Evolutionary conservation across 1,284 basidiomycete genomes (phyloP), one percentile per base, ranked within the genome.

Genomic region (Acaromyces ingoldii): DNA sequence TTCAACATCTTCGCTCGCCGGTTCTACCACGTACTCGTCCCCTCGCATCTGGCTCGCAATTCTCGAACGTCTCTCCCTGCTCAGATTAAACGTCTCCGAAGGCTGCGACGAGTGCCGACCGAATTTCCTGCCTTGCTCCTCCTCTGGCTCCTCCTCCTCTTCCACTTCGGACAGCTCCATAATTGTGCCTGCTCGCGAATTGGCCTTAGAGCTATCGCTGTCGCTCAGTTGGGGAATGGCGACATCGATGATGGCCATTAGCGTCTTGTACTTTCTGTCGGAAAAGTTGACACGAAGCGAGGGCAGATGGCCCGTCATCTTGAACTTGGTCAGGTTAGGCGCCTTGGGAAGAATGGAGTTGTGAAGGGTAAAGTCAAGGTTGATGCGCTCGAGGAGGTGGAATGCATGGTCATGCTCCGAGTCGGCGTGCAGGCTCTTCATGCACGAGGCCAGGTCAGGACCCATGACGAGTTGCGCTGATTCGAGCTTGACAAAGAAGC

Each of bases 391-490:
- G 29, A 99, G 78, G 45, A 82, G 77, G 77, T 98, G 95, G 9
- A 83, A 81, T 21, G 57, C 63, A 44, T 65, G 55, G 40, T 67
- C 65, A 38, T 56, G 65, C 13, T 22, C 80, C 81, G 41, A 95
- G 80, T 30, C 89, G 88, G 17, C 83, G 79, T 56, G 49, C 6
- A 74, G 49, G n/a, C 70, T 66, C 13, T 57, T 46, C 58, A 90
- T 83, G 74, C 90, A 95, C 2, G 86, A 82, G 56, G 89, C 81
- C 33, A 97, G 79, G 65, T 88, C 85, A 57, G 87, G 83, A 9
- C 95, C 95, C 58, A 99, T 82, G 52, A 99, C 81, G 53, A 99
- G 89, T 89, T 96, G 67, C 4, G 93, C 91, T 36, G 88, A 85
- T 69, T 93, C 82, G 19, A 99, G 81, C 61, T 85, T 86, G 49